These are phyloP conservation scores for Penicillium occitanis DNA, from an alignment of 2,329 filamentous ascomycete species.

Conservation along the genomic window DNA sequence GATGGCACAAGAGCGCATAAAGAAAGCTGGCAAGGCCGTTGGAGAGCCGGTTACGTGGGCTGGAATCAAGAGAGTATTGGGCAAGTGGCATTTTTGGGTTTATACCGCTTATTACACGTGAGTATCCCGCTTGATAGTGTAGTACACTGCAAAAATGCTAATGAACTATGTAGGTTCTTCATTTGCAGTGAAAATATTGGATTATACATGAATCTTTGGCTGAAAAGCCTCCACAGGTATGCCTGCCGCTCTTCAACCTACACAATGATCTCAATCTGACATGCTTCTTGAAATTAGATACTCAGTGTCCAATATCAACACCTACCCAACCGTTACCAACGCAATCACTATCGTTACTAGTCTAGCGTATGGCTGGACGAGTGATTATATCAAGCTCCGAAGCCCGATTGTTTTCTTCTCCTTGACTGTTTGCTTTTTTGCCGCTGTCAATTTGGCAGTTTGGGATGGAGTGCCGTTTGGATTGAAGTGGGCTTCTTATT, in stretches of 20 bases:
- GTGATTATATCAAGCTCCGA: constrained; percentile 13
- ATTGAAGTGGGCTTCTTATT: constrained; percentile 18
- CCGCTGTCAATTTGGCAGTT: constrained; percentile 10
- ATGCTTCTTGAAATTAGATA: not conserved
- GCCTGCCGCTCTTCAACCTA: not conserved
- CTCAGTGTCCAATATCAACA: constrained; percentile 14
- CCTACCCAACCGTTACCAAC: constrained; percentile 16
- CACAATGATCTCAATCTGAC: not conserved
- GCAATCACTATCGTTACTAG: constrained; percentile 16
- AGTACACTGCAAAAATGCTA: not conserved
- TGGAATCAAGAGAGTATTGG: constrained; percentile 8
- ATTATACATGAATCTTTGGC: constrained; percentile 18
- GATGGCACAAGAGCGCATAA: constrained; percentile 5
- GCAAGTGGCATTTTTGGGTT: constrained; percentile 20
- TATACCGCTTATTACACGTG: constrained; percentile 18
- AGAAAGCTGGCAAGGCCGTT: constrained; percentile 8
- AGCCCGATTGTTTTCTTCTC: constrained; percentile 18
- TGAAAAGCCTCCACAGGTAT: constrained; percentile 13
- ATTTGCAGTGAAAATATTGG: constrained; percentile 20
- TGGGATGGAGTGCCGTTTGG: constrained; percentile 18
- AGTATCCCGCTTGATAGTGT: not conserved
- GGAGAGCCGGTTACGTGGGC: constrained; percentile 14
- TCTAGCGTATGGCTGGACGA: constrained; percentile 17
- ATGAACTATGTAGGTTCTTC: constrained; percentile 5
- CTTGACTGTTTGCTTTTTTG: constrained; percentile 15